phyloP scores from a whole-genome alignment of 495 filamentous ascomycete genomes.

The Trichocladium antarcticum region DNA sequence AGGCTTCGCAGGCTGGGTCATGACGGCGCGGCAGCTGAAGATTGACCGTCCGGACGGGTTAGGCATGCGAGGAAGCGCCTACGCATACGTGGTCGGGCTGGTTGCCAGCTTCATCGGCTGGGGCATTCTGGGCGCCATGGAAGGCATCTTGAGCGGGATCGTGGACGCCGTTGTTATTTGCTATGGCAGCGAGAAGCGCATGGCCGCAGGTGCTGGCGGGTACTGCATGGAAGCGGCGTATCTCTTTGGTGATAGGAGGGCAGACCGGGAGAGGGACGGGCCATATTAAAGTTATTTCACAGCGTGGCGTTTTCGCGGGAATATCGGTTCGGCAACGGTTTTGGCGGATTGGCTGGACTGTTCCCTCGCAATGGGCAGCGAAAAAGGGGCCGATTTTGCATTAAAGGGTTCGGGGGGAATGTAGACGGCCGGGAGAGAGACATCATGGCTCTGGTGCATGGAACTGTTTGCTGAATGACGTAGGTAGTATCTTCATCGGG shows the following conservation, averaged over 20 bases:
- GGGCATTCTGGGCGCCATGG: conserved; percentile 89
- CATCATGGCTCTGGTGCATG: background rate
- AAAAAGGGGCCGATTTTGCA: background rate
- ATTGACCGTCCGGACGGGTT: conserved; percentile 39
- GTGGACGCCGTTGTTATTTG: conserved; percentile 88
- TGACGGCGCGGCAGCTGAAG: conserved; percentile 62
- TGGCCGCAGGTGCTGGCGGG: conserved; percentile 52
- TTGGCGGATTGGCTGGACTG: no score
- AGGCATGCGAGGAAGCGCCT: conserved; percentile 62
- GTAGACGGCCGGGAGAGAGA: no score
- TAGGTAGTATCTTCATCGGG: background rate
- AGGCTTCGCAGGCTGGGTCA: conserved; percentile 96
- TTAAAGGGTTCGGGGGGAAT: background rate
- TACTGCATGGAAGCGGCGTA: conserved; percentile 82
- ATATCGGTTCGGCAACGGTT: background rate
- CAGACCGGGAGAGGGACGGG: conserved; percentile 22
- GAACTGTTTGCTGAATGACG: background rate
- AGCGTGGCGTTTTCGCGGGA: conserved; percentile 8
- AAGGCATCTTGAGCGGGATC: conserved; percentile 82
- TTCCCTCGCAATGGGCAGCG: no score
- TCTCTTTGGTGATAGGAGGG: conserved; percentile 56
- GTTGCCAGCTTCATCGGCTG: conserved; percentile 90
- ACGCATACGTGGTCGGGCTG: conserved; percentile 88
- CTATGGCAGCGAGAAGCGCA: conserved; percentile 78
- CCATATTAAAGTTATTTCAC: conserved; percentile 21